Evolutionary conservation across 495 filamentous ascomycete genomes (phyloP).

Genomic region (Choiromyces venosus): DNA sequence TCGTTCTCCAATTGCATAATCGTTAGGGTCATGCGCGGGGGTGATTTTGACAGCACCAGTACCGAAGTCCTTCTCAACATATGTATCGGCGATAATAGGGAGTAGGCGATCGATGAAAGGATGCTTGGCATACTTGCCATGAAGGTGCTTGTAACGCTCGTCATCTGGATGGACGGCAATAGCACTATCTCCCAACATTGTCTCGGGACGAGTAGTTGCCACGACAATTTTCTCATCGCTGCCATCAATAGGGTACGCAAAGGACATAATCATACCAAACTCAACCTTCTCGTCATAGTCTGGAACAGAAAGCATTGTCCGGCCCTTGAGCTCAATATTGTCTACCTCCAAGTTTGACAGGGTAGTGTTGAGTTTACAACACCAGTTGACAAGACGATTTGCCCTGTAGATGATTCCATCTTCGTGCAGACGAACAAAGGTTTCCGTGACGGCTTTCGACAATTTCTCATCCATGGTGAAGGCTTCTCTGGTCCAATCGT

Average conservation of each 20-base stretch:
- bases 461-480: slow-evolving; percentile 72
- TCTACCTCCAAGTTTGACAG: slow-evolving; percentile 72
- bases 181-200: slow-evolving; percentile 73
- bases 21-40: slow-evolving; percentile 74
- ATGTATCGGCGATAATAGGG: slow-evolving; percentile 65
- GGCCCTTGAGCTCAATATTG: slow-evolving; percentile 58
- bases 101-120: slow-evolving; percentile 63
- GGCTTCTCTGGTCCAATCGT: slow-evolving; percentile 60
- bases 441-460: slow-evolving; percentile 63
- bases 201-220: slow-evolving; percentile 75
- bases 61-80: slow-evolving; percentile 69
- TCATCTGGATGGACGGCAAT: slow-evolving; percentile 73
- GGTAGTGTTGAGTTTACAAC: slow-evolving; percentile 65
- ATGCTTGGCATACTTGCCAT: slow-evolving; percentile 66
- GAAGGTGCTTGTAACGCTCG: slow-evolving; percentile 58
- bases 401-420: slow-evolving; percentile 72
- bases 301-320: slow-evolving; percentile 37
- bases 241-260: slow-evolving; percentile 68
- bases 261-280: slow-evolving; percentile 57
- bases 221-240: slow-evolving; percentile 63
- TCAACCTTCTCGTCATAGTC: slow-evolving; percentile 39
- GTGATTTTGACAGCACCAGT: slow-evolving; percentile 74
- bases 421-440: slow-evolving; percentile 67
- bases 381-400: slow-evolving; percentile 76
- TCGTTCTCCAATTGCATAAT: slow-evolving; percentile 64